Base-by-base conservation (phyloP, 2,329 filamentous ascomycete species). In the Alternaria hordeiaustralica region DNA sequence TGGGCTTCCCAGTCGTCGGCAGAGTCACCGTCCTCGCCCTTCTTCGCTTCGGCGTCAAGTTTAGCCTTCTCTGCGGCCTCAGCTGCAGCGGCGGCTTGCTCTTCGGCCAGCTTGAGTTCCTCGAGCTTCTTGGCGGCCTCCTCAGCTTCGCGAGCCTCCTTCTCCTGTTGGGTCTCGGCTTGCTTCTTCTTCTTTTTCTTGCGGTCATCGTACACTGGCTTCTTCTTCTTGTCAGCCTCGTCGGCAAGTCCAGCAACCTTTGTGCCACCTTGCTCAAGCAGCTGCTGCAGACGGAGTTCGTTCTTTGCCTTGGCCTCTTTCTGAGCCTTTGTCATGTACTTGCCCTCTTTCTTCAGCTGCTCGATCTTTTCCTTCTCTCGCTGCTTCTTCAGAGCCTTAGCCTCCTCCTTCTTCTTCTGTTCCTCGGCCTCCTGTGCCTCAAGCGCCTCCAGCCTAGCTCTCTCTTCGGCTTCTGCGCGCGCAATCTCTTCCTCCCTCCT, bases 281-380 rank as follows among this genome's bases (percentile, higher is more conserved):
- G 94, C 81, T 96, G 93, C 84, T 96, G 90, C 58, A 95, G 82
- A 73, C 94, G 93, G 73, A 89, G 84, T 81, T 95, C 91, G 71
- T 92, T 91, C 73, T 89, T 87, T 23, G 90, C 89, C 82, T 93
- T 93, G 76, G 92, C 91, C 73, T 94, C 92, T 76, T 90, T 92
- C 78, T 96, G 92, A 13, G 92, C 92, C 82, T 95, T 94, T 69
- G 92, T 95, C 75, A 95, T 83, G 81, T 91, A 95, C 76, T 93
- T 95, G 78, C 93, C 93, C 79, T 94, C 92, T 79, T 92, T 93
- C 87, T 95, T 96, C 60, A 93, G 87, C 82, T 95, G 90, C 77
- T 96, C 93, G 64, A 95, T 90, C 81, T 88, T 92, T 79, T 94
- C 91, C 84, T 92, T 95, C 74, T 96, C 93, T 78, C 88, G 93